Evolutionary conservation across 257 asterid genomes (phyloP).

Genomic region (Solanum habrochaites): DNA sequence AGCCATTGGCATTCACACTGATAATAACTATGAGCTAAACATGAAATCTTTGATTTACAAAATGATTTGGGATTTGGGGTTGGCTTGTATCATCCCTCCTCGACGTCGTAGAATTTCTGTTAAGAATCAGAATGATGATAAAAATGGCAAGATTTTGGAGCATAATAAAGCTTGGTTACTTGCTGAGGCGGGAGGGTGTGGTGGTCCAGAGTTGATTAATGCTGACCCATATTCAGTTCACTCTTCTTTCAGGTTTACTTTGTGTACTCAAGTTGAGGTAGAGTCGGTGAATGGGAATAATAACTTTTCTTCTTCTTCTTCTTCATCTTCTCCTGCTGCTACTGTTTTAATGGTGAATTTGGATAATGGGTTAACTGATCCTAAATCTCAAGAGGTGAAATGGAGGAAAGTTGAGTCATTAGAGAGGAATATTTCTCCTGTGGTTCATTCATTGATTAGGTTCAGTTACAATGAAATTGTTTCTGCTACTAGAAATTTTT

Average conservation of each 20-base stretch:
- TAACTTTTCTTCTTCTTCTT: background rate
- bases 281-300: conserved; percentile 42
- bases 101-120: conserved; percentile 36
- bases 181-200: conserved; percentile 80
- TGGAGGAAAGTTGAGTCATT: conserved; percentile 73
- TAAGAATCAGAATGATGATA: background rate
- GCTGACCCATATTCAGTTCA: conserved; percentile 73
- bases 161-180: conserved; percentile 84
- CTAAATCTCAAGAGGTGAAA: conserved; percentile 41
- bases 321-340: conserved; percentile 30
- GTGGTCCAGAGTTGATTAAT: conserved; percentile 26
- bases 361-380: conserved; percentile 60
- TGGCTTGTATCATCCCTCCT: conserved; percentile 48
- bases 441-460: conserved; percentile 64
- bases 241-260: conserved; percentile 82
- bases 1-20: conserved; percentile 3
- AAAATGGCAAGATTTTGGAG: conserved; percentile 24
- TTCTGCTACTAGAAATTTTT: conserved; percentile 61
- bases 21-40: conserved; percentile 33
- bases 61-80: conserved; percentile 70
- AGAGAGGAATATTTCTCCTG: conserved; percentile 78
- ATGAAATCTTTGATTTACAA: conserved; percentile 42
- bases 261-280: conserved; percentile 82
- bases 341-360: conserved; percentile 89
- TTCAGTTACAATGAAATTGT: conserved; percentile 58